phyloP scores from a whole-genome alignment of 2,329 filamentous ascomycete species.

The Trichoderma asperellum region DNA sequence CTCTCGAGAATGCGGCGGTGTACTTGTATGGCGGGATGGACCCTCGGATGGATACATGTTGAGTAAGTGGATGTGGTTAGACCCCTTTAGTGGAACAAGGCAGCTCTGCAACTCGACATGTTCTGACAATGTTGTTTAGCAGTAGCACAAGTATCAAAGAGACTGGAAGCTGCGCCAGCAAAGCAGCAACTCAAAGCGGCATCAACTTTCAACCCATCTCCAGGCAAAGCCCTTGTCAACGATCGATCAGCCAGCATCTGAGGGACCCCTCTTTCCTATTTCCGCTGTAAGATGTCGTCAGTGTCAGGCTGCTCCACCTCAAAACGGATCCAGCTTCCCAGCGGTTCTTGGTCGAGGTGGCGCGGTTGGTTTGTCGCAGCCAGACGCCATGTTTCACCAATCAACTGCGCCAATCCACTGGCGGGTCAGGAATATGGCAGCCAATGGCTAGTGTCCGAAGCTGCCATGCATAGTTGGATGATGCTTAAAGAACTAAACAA shows the following conservation, averaged over 20 bases:
- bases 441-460: slow-evolving; percentile 1
- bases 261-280: slow-evolving; percentile 11
- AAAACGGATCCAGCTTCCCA: background rate
- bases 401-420: background rate
- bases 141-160: background rate
- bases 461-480: no score
- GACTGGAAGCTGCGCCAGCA: background rate
- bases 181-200: background rate
- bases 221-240: background rate
- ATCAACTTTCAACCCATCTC: background rate
- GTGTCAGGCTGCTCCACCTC: slow-evolving; percentile 9
- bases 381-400: slow-evolving; percentile 6
- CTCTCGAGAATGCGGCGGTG: slow-evolving; percentile 9
- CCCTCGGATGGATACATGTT: slow-evolving; percentile 8
- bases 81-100: background rate
- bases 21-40: slow-evolving; percentile 8
- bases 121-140: background rate
- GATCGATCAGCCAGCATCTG: background rate
- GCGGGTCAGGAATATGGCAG: background rate
- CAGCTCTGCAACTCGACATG: background rate
- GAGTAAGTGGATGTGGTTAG: background rate
- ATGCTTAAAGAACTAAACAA: background rate
- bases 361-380: slow-evolving; percentile 8
- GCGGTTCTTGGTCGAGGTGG: background rate
- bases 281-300: slow-evolving; percentile 7